Evolutionary conservation across 345 rosid species (phyloP), one percentile per base, ranked within the genome.

Genomic region (Erodium maritimum): DNA sequence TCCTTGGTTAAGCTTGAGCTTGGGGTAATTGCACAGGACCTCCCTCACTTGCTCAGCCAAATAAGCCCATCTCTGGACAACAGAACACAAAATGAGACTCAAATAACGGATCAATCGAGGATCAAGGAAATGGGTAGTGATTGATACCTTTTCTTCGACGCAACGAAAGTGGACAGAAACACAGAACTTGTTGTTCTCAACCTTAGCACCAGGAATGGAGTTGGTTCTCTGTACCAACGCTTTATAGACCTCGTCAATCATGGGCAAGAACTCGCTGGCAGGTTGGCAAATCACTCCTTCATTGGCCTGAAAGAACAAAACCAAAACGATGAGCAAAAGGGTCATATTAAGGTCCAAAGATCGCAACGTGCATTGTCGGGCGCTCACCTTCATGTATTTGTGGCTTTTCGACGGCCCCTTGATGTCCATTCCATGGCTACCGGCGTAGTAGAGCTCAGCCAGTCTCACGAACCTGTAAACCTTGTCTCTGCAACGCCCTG

Each of bases 341-440:
- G 29, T 0, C 20, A 54, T 29, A 59, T 22, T 34, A 55, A 1
- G 33, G 23, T 9, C 10, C 1, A 7, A 20, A 5, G 55, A n/a
- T 52, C n/a, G 21, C 21, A 42, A 21, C 42, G 51, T 19, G 52
- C 48, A 20, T 19, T 18, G 1, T 6, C 8, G 17, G 10, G 33
- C 12, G 11, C 71, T 59, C 61, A 82, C 88, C 77, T 78, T 79
- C 55, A 68, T 65, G 77, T 78, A 67, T 61, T 52, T 70, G 62
- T 58, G 42, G 24, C 65, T 76, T 60, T 70, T 78, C 5, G 85
- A 71, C 59, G 99, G 99, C 13, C 88, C 91, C 72, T 77, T 85
- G 55, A 93, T 94, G 78, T 94, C 99, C 97, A 94, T 94, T n/a
- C 99, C 99, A 65, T 94, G 99, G 71, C 99, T 94, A 19, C 95